These are phyloP conservation scores for Gossypium raimondii DNA, from an alignment of 345 rosid species.

Conservation along the genomic window DNA sequence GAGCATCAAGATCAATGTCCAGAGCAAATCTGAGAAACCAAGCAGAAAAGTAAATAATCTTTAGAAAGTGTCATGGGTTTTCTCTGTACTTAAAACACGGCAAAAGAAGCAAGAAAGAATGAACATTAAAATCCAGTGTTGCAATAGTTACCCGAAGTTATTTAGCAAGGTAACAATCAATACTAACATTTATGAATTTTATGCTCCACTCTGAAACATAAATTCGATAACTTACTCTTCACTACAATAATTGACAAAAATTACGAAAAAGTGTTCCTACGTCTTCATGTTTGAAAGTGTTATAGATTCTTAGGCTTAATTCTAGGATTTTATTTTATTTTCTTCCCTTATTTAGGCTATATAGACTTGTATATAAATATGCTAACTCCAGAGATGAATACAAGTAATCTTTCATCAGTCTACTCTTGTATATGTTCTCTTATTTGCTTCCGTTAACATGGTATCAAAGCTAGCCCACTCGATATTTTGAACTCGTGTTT, in stretches of 20 bases:
- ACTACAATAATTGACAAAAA: background rate
- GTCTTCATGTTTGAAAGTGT: background rate
- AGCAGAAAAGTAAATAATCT: conserved; percentile 17
- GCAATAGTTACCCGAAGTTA: background rate
- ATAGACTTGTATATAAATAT: no score
- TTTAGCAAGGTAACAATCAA: background rate
- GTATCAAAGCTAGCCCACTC: no score
- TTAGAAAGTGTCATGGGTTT: background rate
- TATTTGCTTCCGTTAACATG: no score
- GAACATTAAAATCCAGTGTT: background rate
- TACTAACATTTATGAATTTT: background rate
- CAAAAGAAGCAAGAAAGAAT: background rate
- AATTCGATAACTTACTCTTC: background rate
- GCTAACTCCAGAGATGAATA: no score
- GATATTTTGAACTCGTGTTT: no score
- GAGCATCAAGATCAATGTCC: conserved; percentile 98
- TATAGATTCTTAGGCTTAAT: no score
- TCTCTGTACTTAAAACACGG: background rate
- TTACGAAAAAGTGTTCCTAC: background rate
- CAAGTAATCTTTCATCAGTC: no score
- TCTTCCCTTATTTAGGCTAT: no score
- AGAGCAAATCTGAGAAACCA: conserved; percentile 77
- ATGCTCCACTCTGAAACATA: background rate
- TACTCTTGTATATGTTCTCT: no score
- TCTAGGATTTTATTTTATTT: no score